A percentile compares a stretch with the other conserved stretches of the same genome.
These are phyloP conservation scores for Vitis labrusca DNA, from an alignment of 164 flowering plant species.

Conservation along the genomic window DNA sequence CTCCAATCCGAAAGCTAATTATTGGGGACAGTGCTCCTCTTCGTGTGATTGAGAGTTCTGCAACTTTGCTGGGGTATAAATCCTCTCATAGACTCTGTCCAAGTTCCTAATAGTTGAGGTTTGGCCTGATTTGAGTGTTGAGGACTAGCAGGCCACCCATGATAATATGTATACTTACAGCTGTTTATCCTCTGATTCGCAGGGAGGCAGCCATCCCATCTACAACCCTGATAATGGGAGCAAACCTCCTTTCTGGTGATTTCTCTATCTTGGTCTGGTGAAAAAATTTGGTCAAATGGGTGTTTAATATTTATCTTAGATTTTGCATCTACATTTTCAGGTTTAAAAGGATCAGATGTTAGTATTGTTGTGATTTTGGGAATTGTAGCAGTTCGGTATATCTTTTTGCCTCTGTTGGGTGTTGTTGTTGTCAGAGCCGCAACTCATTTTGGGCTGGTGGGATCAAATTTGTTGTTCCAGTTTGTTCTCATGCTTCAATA, in stretches of 20 bases:
- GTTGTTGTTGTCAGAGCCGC: constrained; percentile 14
- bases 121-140: too few relatives aligned
- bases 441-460: constrained; percentile 9
- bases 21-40: constrained; percentile 26
- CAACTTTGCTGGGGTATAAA: constrained; percentile 19
- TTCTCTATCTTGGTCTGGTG: too few relatives aligned
- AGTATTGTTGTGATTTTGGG: constrained; percentile 1
- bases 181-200: too few relatives aligned
- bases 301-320: too few relatives aligned
- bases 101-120: too few relatives aligned
- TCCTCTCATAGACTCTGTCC: too few relatives aligned
- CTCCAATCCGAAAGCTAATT: constrained; percentile 8
- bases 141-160: too few relatives aligned
- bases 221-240: too few relatives aligned
- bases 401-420: constrained; percentile 15
- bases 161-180: too few relatives aligned
- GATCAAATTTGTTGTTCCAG: constrained; percentile 10
- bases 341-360: constrained; percentile 17
- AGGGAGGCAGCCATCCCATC: too few relatives aligned
- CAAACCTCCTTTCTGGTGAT: too few relatives aligned
- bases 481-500: constrained; percentile 25
- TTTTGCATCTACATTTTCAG: constrained; percentile 2
- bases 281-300: too few relatives aligned
- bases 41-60: constrained; percentile 18
- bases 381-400: constrained; percentile 14